Conservation (phyloP, 2,329 filamentous ascomycete species). For the Pseudogymnoascus sp. region DNA sequence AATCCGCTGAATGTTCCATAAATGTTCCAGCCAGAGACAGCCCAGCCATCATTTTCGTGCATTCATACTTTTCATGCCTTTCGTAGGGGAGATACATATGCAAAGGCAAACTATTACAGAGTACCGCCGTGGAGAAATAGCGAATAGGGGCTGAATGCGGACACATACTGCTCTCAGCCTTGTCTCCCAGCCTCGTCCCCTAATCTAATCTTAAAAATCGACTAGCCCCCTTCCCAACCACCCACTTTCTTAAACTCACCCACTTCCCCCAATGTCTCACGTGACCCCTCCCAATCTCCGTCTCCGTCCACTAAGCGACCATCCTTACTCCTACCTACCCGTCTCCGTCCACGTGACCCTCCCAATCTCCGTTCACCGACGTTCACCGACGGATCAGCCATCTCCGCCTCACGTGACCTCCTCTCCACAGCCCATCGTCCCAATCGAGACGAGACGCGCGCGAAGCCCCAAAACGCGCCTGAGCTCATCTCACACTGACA, state of each 20-base stretch:
- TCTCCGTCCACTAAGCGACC: neutral
- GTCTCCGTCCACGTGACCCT: neutral
- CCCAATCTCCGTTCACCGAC: neutral
- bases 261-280: neutral
- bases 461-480: neutral
- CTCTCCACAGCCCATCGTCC: neutral
- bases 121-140: neutral
- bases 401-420: neutral
- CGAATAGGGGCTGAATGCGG: neutral
- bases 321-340: neutral
- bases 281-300: neutral
- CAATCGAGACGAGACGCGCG: constrained; percentile 5
- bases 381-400: neutral
- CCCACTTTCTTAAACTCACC: neutral
- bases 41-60: neutral
- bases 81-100: neutral
- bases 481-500: constrained; percentile 1
- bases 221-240: neutral
- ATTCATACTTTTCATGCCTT: neutral
- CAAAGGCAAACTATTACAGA: too few species aligned
- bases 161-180: neutral
- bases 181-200: neutral
- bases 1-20: neutral
- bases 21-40: neutral
- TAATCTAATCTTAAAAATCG: neutral